phyloP scores from a whole-genome alignment of 1,284 basidiomycete species.

The Ganoderma leucocontextum region DNA sequence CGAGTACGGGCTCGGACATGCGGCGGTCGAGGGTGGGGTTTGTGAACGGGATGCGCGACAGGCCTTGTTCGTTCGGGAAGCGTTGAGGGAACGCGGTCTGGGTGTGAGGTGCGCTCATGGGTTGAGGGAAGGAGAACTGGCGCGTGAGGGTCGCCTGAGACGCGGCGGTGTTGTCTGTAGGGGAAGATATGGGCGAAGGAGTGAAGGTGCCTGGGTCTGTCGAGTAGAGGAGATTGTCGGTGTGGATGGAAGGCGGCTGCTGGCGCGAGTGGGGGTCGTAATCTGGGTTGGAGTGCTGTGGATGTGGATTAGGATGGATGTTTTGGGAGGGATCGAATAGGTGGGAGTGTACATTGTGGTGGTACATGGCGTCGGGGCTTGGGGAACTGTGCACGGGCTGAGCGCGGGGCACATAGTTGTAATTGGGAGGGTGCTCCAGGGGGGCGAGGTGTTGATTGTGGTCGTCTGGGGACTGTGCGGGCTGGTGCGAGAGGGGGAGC shows the following conservation, averaged over 20 bases:
- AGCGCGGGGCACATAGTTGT: conserved; percentile 33
- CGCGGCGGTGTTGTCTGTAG: conserved; percentile 23
- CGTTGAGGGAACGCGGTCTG: conserved; percentile 52
- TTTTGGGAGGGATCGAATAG: conserved; percentile 21
- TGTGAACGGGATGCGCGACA: conserved; percentile 35
- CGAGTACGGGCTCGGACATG: conserved; percentile 66
- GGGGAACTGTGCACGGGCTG: conserved; percentile 28
- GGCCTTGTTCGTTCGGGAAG: conserved; percentile 21
- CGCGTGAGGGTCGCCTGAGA: conserved; percentile 29
- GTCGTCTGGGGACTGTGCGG: conserved; percentile 16
- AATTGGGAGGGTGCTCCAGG: conserved; percentile 24
- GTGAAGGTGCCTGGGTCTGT: conserved; percentile 27
- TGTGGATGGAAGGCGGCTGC: conserved; percentile 34
- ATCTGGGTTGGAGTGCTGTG: conserved; percentile 14
- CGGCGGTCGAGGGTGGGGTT: conserved; percentile 59
- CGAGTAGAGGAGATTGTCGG: conserved; percentile 29
- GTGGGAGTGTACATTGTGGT: conserved; percentile 26
- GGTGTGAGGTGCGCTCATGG: conserved; percentile 53
- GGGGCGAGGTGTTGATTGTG: conserved; percentile 23
- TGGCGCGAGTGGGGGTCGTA: conserved; percentile 33
- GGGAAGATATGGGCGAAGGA: conserved; percentile 31
- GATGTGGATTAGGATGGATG: conserved; percentile 39
- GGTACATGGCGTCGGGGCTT: conserved; percentile 30
- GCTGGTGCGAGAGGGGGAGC: conserved; percentile 20
- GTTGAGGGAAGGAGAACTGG: conserved; percentile 47